Percentiles rank a stretch among this genome's conserved stretches.
Evolutionary conservation across 495 filamentous ascomycete genomes (phyloP).

Genomic region (Jackrogersella minutella): DNA sequence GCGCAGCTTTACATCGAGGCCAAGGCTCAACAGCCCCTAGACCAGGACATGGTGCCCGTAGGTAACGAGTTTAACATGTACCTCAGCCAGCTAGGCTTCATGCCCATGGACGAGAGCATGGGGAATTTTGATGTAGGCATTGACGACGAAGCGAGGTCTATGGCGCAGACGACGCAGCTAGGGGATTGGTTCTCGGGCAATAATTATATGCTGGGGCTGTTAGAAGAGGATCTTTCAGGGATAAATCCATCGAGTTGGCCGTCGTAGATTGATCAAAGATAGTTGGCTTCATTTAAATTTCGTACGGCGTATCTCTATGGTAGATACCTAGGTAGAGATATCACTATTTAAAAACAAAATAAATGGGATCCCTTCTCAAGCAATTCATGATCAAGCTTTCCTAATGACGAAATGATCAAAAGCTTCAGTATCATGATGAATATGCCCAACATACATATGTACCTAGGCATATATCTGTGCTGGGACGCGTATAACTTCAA

Average conservation of each 20-base stretch:
- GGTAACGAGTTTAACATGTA: constrained; percentile 72
- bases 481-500: background rate
- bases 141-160: constrained; percentile 26
- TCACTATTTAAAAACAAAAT: background rate
- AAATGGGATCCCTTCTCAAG: constrained; percentile 3
- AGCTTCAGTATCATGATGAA: background rate
- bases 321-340: background rate
- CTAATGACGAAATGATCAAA: background rate
- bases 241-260: constrained; percentile 55
- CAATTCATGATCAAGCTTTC: background rate
- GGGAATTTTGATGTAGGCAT: constrained; percentile 14
- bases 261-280: constrained; percentile 27
- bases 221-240: constrained; percentile 66
- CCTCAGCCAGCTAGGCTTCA: constrained; percentile 68
- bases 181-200: constrained; percentile 76
- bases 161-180: constrained; percentile 56
- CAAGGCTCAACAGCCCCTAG: constrained; percentile 57
- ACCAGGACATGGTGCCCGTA: constrained; percentile 57
- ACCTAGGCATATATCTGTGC: too few relatives aligned
- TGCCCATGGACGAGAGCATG: constrained; percentile 50
- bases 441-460: background rate
- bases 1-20: constrained; percentile 70
- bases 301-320: too few relatives aligned
- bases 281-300: constrained; percentile 34
- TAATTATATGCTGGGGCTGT: constrained; percentile 67